These are phyloP conservation scores for Hanseniaspora osmophila DNA, from an alignment of 805 yeast genomes.

Conservation along the genomic window DNA sequence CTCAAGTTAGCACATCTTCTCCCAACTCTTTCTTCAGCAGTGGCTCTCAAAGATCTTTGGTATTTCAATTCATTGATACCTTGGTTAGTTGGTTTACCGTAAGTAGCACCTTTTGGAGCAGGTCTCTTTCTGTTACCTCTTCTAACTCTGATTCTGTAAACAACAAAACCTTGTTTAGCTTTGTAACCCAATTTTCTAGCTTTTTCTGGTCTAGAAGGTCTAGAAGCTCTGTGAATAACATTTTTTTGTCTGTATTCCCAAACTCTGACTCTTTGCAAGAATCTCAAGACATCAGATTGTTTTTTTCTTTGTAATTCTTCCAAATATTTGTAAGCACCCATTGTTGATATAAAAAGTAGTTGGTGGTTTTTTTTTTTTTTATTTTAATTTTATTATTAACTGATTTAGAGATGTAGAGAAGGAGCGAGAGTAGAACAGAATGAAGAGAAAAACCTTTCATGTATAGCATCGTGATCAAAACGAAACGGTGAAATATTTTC, in stretches of 20 bases:
- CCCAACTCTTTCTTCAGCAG: slow-evolving; percentile 99
- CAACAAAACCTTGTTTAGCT: slow-evolving; percentile 99
- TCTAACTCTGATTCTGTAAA: slow-evolving; percentile 98
- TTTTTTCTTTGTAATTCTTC: slow-evolving; percentile 99
- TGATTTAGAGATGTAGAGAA: too few species aligned
- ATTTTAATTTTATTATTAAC: too few species aligned
- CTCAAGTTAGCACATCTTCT: slow-evolving; percentile 97
- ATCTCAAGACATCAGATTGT: slow-evolving; percentile 98
- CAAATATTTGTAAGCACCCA: slow-evolving; percentile 99
- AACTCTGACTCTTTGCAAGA: slow-evolving; percentile 98
- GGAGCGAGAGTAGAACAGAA: too few species aligned
- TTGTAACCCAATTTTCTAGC: slow-evolving; percentile 99
- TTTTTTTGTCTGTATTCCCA: slow-evolving; percentile 99
- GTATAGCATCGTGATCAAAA: too few species aligned
- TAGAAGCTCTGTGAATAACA: slow-evolving; percentile 96
- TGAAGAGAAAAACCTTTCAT: too few species aligned
- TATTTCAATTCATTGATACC: slow-evolving; percentile 98
- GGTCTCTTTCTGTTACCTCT: slow-evolving; percentile 99
- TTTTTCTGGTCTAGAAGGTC: slow-evolving; percentile 99
- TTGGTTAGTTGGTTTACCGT: slow-evolving; percentile 99
- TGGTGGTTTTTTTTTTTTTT: slow-evolving; percentile 2
- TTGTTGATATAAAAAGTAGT: slow-evolving; percentile 26
- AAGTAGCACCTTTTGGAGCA: slow-evolving; percentile 99
- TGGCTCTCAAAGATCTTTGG: slow-evolving; percentile 95
- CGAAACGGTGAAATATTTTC: too few species aligned